Evolutionary conservation across 768 basidiomycete genomes (phyloP).

Genomic region (Trametes elegans): DNA sequence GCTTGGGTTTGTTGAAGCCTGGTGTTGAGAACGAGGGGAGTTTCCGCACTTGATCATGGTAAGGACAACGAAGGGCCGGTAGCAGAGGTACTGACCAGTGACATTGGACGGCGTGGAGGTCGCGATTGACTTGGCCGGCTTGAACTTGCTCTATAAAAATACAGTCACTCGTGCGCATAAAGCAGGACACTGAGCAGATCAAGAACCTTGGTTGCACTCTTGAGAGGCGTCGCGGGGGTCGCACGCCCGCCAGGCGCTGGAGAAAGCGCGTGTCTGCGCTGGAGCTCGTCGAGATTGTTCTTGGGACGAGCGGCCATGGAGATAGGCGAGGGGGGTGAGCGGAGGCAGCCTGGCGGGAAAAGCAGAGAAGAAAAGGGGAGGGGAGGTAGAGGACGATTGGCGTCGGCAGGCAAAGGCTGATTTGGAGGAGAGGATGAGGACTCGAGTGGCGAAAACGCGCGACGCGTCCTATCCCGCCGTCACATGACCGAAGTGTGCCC

Average conservation of each 20-base stretch:
- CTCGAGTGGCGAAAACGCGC: not conserved
- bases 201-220: conserved; percentile 11
- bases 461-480: conserved; percentile 10
- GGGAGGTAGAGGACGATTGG: not conserved
- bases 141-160: conserved; percentile 14
- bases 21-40: conserved; percentile 47
- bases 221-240: conserved; percentile 1
- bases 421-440: not conserved
- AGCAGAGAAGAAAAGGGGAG: not conserved
- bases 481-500: conserved; percentile 15
- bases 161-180: not conserved
- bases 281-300: conserved; percentile 24
- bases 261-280: conserved; percentile 7
- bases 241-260: not conserved
- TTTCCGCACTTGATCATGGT: conserved; percentile 4
- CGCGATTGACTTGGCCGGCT: conserved; percentile 18
- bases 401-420: not conserved
- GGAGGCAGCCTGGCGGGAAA: not conserved
- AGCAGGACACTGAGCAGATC: not conserved
- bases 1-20: conserved; percentile 36
- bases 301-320: conserved; percentile 21
- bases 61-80: not conserved
- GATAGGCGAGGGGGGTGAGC: not conserved
- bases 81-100: conserved; percentile 2
- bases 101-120: conserved; percentile 5